phyloP scores from a whole-genome alignment of 139 green algal species.

The Zygnema circumcarinatum region DNA sequence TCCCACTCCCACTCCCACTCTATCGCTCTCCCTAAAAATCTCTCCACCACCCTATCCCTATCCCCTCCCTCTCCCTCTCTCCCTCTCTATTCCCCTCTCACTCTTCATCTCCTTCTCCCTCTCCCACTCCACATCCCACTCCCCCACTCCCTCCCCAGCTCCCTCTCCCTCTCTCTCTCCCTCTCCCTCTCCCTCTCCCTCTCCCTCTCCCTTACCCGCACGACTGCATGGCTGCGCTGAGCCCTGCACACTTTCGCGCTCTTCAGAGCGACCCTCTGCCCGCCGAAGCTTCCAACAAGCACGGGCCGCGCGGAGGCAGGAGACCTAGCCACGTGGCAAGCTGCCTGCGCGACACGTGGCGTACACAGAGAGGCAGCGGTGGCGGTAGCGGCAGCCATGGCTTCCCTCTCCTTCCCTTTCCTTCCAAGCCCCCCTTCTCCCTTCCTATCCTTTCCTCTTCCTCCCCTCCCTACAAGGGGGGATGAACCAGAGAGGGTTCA shows the following conservation, averaged over 20 bases:
- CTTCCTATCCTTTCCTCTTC: too few relatives aligned
- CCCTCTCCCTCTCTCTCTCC: neutral
- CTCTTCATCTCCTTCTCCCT: neutral
- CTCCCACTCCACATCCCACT: too few relatives aligned
- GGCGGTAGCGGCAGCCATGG: neutral
- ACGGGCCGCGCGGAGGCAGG: neutral
- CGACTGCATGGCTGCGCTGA: neutral
- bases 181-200: neutral
- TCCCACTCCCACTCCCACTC: too few relatives aligned
- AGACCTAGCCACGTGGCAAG: neutral
- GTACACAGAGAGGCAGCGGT: neutral
- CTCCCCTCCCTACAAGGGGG: too few relatives aligned
- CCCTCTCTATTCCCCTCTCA: too few relatives aligned
- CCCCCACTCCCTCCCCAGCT: neutral
- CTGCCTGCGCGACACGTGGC: neutral
- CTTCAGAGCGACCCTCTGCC: neutral
- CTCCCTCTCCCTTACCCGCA: neutral
- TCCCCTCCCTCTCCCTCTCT: neutral
- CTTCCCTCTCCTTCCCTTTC: too few relatives aligned
- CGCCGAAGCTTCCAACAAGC: neutral
- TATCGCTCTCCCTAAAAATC: too few relatives aligned
- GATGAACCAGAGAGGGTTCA: too few relatives aligned
- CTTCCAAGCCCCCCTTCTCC: too few relatives aligned
- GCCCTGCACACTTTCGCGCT: neutral
- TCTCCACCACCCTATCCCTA: too few relatives aligned